Percentiles rank a stretch among this genome's conserved stretches.
phyloP scores from a whole-genome alignment of 805 yeast species.

The Wickerhamiella dianesei region DNA sequence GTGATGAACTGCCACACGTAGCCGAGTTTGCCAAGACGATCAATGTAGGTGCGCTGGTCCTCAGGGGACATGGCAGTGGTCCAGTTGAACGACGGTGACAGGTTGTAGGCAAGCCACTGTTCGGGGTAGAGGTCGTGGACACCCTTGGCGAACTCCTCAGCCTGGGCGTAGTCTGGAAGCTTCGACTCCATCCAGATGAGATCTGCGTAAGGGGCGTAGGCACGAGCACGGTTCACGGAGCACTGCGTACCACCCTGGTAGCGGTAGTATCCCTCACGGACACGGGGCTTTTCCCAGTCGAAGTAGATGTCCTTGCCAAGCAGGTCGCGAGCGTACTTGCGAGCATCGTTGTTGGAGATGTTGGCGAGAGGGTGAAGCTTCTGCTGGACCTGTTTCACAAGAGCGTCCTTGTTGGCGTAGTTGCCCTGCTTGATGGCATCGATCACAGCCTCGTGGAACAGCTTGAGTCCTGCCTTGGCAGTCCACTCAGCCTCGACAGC shows the following conservation, averaged over 20 bases:
- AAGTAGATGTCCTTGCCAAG: constrained; percentile 75
- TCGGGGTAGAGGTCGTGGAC: constrained; percentile 68
- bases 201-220: constrained; percentile 89
- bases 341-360: constrained; percentile 68
- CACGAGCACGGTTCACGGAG: constrained; percentile 93
- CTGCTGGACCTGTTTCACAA: constrained; percentile 50
- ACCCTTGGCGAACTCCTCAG: constrained; percentile 88
- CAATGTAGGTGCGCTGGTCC: constrained; percentile 84
- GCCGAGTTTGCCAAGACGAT: constrained; percentile 75
- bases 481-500: constrained; percentile 73
- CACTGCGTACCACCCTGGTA: constrained; percentile 94
- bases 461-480: constrained; percentile 65
- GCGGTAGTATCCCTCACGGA: constrained; percentile 93
- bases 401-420: constrained; percentile 44
- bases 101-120: constrained; percentile 93
- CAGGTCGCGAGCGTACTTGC: constrained; percentile 56
- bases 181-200: constrained; percentile 98
- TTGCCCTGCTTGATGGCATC: constrained; percentile 59
- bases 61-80: constrained; percentile 76
- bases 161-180: constrained; percentile 85
- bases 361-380: constrained; percentile 64
- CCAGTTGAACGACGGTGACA: constrained; percentile 98
- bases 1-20: constrained; percentile 97
- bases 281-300: constrained; percentile 92
- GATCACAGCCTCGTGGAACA: constrained; percentile 82